A percentile compares a stretch with the other conserved stretches of the same genome.
phyloP scores from a whole-genome alignment of 306 rosid species.

The Lupinus albus region DNA sequence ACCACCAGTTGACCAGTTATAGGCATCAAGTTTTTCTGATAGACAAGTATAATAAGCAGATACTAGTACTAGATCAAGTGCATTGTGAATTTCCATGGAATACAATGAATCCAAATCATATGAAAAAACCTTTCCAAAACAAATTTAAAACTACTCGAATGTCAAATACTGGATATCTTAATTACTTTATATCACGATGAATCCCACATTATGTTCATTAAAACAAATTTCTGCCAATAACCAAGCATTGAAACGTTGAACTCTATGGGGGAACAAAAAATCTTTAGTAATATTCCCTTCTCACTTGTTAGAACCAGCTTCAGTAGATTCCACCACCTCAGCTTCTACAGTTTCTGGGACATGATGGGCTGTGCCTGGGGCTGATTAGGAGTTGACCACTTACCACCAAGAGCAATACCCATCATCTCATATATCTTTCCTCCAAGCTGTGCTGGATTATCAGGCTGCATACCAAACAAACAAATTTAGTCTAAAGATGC shows the following conservation, averaged over 20 bases:
- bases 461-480: conserved; percentile 70
- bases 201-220: neutral
- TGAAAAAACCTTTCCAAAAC: too few species aligned
- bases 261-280: conserved; percentile 18
- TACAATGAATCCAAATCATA: too few species aligned
- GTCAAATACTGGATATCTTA: too few species aligned
- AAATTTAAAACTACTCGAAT: too few species aligned
- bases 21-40: too few species aligned
- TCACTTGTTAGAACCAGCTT: conserved; percentile 65
- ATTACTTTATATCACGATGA: too few species aligned
- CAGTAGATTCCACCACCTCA: conserved; percentile 68
- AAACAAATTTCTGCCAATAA: neutral
- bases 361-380: conserved; percentile 34
- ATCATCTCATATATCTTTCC: conserved; percentile 96
- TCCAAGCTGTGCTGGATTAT: conserved; percentile 93
- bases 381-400: conserved; percentile 60
- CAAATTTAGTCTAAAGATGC: conserved; percentile 16
- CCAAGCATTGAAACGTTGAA: neutral
- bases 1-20: too few species aligned
- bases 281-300: neutral
- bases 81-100: too few species aligned
- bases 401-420: conserved; percentile 79
- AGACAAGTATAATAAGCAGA: too few species aligned
- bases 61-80: too few species aligned
- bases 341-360: conserved; percentile 53